Base-by-base conservation (phyloP, 139 green algal species). In the Spirogloea muscicola region DNA sequence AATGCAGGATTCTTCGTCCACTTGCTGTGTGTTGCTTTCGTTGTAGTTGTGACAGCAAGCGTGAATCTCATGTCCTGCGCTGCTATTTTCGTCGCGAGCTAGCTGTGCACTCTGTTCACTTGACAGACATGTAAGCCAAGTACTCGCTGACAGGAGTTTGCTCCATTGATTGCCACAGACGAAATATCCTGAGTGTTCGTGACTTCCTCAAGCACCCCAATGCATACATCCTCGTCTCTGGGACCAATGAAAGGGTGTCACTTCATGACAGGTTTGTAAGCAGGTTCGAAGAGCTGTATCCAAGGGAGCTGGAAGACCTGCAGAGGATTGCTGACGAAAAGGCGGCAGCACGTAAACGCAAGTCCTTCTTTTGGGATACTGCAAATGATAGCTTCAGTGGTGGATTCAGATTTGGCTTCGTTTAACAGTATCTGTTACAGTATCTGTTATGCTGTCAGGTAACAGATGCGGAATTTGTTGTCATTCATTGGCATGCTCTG, bases 141-240 rank as follows among this genome's bases (percentile, higher is more conserved):
- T n/a, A n/a, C n/a, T n/a, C n/a, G n/a, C n/a, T n/a, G n/a, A n/a
- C n/a, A n/a, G n/a, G n/a, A n/a, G n/a, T n/a, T n/a, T n/a, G n/a
- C n/a, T n/a, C n/a, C n/a, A n/a, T n/a, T n/a, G n/a, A n/a, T n/a
- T n/a, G n/a, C n/a, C n/a, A n/a, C 61, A 81, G 72, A 1, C 27
- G 52, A 2, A 82, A 82, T 29, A 9, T 82, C 3, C 29, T 79
- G 67, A 29, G 37, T 2, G 68, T 80, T 25, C 44, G 79, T 67
- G 29, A 63, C 31, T 82, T 82, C 46, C 68, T 82, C 21, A 43
- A 61, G 33, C 38, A 48, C 0, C 74, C 74, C 5, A 82, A 82
- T 36, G 74, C 74, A 29, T 13, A 27, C 0, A 46, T 38, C 5
- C 67, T 82, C 16, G 74, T 82, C 38, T 82, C 74, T 6, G 74